Evolutionary conservation across 495 filamentous ascomycete species (phyloP), one percentile per base, ranked within the genome.

Genomic region (Podospora comata): DNA sequence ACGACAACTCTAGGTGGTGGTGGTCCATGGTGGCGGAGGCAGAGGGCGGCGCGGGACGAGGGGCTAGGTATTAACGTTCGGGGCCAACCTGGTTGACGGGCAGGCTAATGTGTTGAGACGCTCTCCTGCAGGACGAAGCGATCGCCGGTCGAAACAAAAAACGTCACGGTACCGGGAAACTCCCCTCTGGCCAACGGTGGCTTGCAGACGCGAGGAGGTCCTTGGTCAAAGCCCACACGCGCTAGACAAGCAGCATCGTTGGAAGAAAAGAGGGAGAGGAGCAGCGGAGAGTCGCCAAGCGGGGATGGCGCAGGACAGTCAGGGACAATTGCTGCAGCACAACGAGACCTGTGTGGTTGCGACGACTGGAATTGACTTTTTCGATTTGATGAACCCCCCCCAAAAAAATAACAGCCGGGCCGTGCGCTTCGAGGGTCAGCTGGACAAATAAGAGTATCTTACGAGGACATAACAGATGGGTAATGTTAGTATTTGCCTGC

Each of bases 21-120:
- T 66, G 68, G 5, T 75, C 76, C 74, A 76, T 74, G 56, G 64
- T 68, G 71, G 72, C 70, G 71, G 70, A 59, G 70, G 66, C 69
- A 60, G 30, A 67, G 64, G 68, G 67, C 70, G 73, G 61, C 61
- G 55, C 59, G 60, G 62, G 66, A 65, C 67, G 54, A 66, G 32
- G 64, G 64, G 64, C 20, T 70, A 23, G 23, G 23, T 23, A 66
- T 61, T 72, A 67, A 69, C 60, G 65, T 69, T 70, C 69, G 69
- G 60, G 60, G 67, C 69, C 69, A 72, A 66, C 65, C 68, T 30
- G 70, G 70, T 68, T 63, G 18, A 65, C 64, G 55, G 61, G 70
- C 61, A 28, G 60, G 71, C 68, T 73, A 68, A 72, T 69, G 39
- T 71, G 68, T 68, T 67, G 70, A 67, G 67, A 72, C 70, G 67